Base-by-base conservation (phyloP, 2,329 filamentous ascomycete genomes). In the Ustilaginoidea virens region DNA sequence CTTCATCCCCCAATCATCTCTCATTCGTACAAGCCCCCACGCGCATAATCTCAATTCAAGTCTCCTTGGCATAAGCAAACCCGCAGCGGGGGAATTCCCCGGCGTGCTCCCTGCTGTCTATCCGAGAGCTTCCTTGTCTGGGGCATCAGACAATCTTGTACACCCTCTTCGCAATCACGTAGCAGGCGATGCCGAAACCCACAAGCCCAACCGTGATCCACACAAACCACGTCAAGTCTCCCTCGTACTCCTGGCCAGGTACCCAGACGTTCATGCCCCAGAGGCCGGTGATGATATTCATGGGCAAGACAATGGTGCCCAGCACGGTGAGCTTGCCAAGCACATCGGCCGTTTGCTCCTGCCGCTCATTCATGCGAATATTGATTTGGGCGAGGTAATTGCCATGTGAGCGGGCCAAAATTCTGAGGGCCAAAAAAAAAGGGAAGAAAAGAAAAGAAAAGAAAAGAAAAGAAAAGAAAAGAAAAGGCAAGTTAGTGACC, bases 311-410 rank as follows among this genome's bases (percentile, higher is more conserved):
- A 41, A 98, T 96, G 5, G 90, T 98, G 39, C 90, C 90, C 1
- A 98, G 65, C 1, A 98, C 90, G 0, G 90, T 96, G 35, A 98
- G 68, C 53, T 90, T 93, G 38, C 86, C 86, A 9, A 98, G 69
- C 2, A 94, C 85, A 49, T 98, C 87, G 23, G 85, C 83, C 2
- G 90, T 98, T 57, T 92, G 77, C 52, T 98, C 87, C 50, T 92
- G 82, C 26, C 90, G 77, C 60, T 96, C 87, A 53, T 94, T 94
- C 87, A 96, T 96, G 45, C 85, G 75, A 44, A 96, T 93, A 54
- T 94, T 96, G 58, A 98, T 94, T 51, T 98, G 90, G 1, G 90
- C 90, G n/a, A 98, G 78, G 50, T 98, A 98, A 51, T 96, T 98
- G 47, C 74, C 81, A 47, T 98, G 90, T 9, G 86, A 86, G 33